Evolutionary conservation across 2,329 filamentous ascomycete species (phyloP).

Genomic region (Cryphonectria naterciae): DNA sequence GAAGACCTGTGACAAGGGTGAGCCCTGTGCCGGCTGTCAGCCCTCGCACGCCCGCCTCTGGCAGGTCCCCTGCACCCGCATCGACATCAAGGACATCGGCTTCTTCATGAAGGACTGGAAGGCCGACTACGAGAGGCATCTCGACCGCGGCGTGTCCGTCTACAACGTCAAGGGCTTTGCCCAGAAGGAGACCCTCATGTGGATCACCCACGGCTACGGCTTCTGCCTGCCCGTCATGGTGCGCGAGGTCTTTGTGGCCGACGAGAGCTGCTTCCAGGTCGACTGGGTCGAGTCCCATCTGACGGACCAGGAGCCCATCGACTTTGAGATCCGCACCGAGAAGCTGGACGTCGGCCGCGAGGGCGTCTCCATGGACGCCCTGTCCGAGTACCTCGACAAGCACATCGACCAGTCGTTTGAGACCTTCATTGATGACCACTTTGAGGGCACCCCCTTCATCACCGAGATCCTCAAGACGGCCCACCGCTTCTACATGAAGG

Average conservation of each 20-base stretch:
- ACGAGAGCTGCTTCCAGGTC: constrained; percentile 89
- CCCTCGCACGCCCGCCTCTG: constrained; percentile 93
- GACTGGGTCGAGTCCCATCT: constrained; percentile 89
- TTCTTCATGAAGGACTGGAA: constrained; percentile 99
- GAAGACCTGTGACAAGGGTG: constrained; percentile 98
- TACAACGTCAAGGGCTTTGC: constrained; percentile 91
- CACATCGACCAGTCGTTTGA: constrained; percentile 93
- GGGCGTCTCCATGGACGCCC: constrained; percentile 77
- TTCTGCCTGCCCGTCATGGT: constrained; percentile 92
- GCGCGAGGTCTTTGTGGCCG: constrained; percentile 88
- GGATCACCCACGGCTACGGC: constrained; percentile 95
- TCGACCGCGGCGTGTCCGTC: constrained; percentile 83
- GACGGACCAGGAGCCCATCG: constrained; percentile 68
- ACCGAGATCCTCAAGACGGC: constrained; percentile 96
- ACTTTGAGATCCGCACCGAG: constrained; percentile 86
- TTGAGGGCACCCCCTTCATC: constrained; percentile 92
- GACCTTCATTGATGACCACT: constrained; percentile 93
- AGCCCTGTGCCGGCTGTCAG: constrained; percentile 93
- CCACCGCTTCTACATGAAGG: constrained; percentile 88
- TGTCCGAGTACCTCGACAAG: constrained; percentile 92
- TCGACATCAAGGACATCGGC: constrained; percentile 97
- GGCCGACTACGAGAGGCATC: constrained; percentile 91
- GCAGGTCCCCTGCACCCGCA: constrained; percentile 97
- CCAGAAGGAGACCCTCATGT: constrained; percentile 72
- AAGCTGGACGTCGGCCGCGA: constrained; percentile 88